phyloP scores from a whole-genome alignment of 345 rosid genomes.

The Euphorbia peplus region DNA sequence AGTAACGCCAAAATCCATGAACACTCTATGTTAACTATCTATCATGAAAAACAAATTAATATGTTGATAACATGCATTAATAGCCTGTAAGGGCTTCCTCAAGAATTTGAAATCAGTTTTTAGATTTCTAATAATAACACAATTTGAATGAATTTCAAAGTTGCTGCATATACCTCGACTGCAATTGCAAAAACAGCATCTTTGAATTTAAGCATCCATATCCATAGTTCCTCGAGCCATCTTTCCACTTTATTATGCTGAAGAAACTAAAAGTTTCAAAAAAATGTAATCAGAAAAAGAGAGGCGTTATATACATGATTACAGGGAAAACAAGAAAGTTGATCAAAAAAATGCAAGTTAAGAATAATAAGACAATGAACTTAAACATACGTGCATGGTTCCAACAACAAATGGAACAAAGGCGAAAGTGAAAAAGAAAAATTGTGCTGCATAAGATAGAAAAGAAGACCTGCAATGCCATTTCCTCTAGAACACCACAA shows the following conservation, averaged over 20 bases:
- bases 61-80: background rate
- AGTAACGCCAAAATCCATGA: background rate
- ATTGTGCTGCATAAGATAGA: background rate
- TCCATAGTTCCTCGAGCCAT: slow-evolving; percentile 82
- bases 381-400: background rate
- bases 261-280: slow-evolving; percentile 44
- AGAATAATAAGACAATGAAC: background rate
- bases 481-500: slow-evolving; percentile 63
- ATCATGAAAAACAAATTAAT: background rate
- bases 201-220: slow-evolving; percentile 78
- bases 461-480: slow-evolving; percentile 66
- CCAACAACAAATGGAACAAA: background rate
- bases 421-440: background rate
- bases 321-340: background rate
- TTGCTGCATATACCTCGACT: slow-evolving; percentile 59
- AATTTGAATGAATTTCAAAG: background rate
- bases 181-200: slow-evolving; percentile 58
- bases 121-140: background rate
- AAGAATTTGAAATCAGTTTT: background rate
- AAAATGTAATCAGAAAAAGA: background rate
- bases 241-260: slow-evolving; percentile 62
- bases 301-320: background rate
- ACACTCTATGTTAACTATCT: background rate
- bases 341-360: background rate
- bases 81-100: background rate